Evolutionary conservation across 345 rosid species (phyloP).

Genomic region (Combretum micranthum): DNA sequence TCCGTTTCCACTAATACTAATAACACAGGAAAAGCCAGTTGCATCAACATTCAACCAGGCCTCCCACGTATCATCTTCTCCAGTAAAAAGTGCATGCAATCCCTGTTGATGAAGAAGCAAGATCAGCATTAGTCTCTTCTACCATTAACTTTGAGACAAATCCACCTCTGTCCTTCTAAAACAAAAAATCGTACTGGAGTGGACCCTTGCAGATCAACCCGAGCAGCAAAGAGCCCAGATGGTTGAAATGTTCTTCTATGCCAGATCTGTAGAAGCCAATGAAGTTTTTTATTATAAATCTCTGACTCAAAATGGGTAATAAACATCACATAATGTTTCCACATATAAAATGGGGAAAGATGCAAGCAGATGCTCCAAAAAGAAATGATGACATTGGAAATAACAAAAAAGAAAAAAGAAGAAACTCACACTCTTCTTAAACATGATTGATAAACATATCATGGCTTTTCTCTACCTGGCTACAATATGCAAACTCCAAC

Average conservation of each 20-base stretch:
- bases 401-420: no score
- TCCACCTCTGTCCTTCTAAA: not conserved
- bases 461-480: conserved; percentile 42
- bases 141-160: not conserved
- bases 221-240: conserved; percentile 95
- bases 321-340: no score
- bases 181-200: conserved; percentile 45
- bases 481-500: conserved; percentile 72
- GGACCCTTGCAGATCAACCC: conserved; percentile 83
- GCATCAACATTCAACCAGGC: conserved; percentile 87
- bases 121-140: conserved; percentile 10
- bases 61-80: conserved; percentile 97
- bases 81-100: conserved; percentile 85
- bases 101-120: conserved; percentile 42
- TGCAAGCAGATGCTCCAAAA: no score
- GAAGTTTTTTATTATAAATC: conserved; percentile 5
- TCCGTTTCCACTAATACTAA: conserved; percentile 62
- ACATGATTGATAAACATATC: not conserved
- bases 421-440: no score
- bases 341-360: no score
- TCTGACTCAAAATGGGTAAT: no score
- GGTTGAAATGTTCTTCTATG: conserved; percentile 87
- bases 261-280: conserved; percentile 68
- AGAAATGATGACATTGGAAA: no score
- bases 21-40: conserved; percentile 61